Conservation (phyloP, 1,284 basidiomycete species). For the Pisolithus thermaeus region DNA sequence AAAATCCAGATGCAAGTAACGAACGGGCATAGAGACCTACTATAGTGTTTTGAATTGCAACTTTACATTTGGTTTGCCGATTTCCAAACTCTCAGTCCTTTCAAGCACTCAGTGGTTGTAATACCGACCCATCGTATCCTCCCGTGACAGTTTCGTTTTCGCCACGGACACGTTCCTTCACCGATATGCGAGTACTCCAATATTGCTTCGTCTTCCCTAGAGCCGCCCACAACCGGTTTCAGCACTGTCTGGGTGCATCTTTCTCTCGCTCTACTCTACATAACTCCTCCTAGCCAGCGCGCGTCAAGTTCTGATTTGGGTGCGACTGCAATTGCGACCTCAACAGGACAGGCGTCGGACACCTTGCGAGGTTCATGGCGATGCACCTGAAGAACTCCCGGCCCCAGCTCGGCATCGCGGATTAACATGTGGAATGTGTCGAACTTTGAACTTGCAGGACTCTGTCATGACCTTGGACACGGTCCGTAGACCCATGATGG, state of each 20-base stretch:
- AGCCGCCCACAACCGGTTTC: conserved; percentile 73
- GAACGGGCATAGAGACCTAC: no score
- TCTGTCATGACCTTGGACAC: conserved; percentile 55
- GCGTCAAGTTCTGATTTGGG: no score
- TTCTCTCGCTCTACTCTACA: not conserved
- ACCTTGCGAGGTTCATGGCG: conserved; percentile 58
- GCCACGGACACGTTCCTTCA: conserved; percentile 33
- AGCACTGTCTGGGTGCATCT: conserved; percentile 65
- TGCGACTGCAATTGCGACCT: no score
- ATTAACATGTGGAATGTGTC: conserved; percentile 45
- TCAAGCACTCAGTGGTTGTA: no score
- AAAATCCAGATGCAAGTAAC: no score
- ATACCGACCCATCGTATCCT: not conserved
- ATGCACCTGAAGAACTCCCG: conserved; percentile 52
- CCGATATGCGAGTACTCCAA: conserved; percentile 35
- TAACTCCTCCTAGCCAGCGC: not conserved
- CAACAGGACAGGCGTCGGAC: conserved; percentile 52
- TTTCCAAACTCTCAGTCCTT: no score
- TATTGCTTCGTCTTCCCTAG: conserved; percentile 56
- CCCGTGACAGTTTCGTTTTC: conserved; percentile 30
- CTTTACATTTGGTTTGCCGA: no score
- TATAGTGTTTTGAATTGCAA: no score
- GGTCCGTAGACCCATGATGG: conserved; percentile 40
- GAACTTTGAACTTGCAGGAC: conserved; percentile 39
- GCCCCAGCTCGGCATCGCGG: conserved; percentile 56